Evolutionary conservation across 2,329 filamentous ascomycete genomes (phyloP).

Genomic region (Sporothrix pallida): DNA sequence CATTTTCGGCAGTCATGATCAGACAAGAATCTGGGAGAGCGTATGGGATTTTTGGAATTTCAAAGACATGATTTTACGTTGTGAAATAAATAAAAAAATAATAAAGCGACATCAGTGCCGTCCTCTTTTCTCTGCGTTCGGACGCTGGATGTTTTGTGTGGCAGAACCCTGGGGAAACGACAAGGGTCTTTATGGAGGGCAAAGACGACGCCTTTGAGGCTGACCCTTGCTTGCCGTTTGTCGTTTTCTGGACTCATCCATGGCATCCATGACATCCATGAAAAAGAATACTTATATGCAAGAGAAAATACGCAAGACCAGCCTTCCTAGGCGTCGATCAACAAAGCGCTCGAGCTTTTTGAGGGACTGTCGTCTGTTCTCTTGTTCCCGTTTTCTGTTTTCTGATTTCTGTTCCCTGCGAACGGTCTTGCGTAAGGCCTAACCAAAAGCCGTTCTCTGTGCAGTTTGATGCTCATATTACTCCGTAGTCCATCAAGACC

Average conservation of each 20-base stretch:
- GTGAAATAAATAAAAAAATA: not conserved
- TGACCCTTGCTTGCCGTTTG: slow-evolving; percentile 3
- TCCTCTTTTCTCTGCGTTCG: not conserved
- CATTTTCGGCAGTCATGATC: slow-evolving; percentile 3
- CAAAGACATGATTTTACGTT: too few species aligned
- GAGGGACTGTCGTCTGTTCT: not conserved
- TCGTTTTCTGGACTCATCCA: too few species aligned
- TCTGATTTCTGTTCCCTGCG: not conserved
- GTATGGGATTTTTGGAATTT: too few species aligned
- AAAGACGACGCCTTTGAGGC: not conserved
- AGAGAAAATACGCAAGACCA: not conserved
- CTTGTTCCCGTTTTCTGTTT: too few species aligned
- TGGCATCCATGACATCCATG: too few species aligned
- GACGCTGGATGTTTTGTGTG: slow-evolving; percentile 13
- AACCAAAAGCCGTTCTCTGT: not conserved
- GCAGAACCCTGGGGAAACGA: slow-evolving; percentile 19
- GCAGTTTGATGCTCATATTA: slow-evolving; percentile 8
- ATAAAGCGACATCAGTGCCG: not conserved
- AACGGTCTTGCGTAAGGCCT: not conserved
- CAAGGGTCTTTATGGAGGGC: not conserved
- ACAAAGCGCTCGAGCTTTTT: slow-evolving; percentile 10
- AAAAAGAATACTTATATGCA: too few species aligned
- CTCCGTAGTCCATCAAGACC: too few species aligned
- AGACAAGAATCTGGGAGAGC: too few species aligned
- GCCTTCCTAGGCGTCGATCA: slow-evolving; percentile 24